Base-by-base conservation (phyloP, 2,329 filamentous ascomycete species). In the Endoconidiophora polonica region DNA sequence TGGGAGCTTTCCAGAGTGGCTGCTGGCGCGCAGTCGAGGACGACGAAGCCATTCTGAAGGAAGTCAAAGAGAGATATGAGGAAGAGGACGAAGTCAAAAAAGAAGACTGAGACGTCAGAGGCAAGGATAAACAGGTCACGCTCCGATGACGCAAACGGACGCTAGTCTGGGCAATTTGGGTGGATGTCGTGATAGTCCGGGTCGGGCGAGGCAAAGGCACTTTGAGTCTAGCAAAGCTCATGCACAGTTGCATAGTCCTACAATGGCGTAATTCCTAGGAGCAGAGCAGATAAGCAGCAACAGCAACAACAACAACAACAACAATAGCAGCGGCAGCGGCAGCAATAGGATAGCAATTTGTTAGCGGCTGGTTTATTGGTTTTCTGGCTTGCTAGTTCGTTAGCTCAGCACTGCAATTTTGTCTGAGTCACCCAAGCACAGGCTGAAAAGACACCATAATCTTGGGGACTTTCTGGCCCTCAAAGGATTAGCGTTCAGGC, bases 1-100 rank as follows among this genome's bases (percentile, higher is more conserved):
- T 42, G 10, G 52, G 52, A 9, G 48, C 24, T 22, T 36, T 48
- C 52, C 52, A 54, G 41, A 48, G 52, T 40, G 52, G 52, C 52
- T 54, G 52, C 38, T 54, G 52, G 26, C 52, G 48, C 39, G 39
- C 37, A 37, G 50, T 45, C 7, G 44, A 48, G 10, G 29, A 33
- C 37, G 43, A 29, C 23, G 52, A 54, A 33, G 52, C 48, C 52
- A 54, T 54, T 26, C 37, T 51, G 12, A 37, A 14, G 36, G 45
- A 43, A 22, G 26, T n/a, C 9, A 12, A 44, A 37, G 29, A 39
- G 23, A 22, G 36, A 14, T 22, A 26, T 6, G 39, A 26, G 6
- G 26, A 6, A 33, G 16, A 33, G 22, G 24, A 26, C 24, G 5
- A 26, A 16, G n/a, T 23, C 36, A 18, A 41, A 29, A 20, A 14